A percentile compares a stretch with the other conserved stretches of the same genome.
These are phyloP conservation scores for Cladosporium austrohemisphaericum DNA, from an alignment of 2,329 filamentous ascomycete genomes.

Conservation along the genomic window DNA sequence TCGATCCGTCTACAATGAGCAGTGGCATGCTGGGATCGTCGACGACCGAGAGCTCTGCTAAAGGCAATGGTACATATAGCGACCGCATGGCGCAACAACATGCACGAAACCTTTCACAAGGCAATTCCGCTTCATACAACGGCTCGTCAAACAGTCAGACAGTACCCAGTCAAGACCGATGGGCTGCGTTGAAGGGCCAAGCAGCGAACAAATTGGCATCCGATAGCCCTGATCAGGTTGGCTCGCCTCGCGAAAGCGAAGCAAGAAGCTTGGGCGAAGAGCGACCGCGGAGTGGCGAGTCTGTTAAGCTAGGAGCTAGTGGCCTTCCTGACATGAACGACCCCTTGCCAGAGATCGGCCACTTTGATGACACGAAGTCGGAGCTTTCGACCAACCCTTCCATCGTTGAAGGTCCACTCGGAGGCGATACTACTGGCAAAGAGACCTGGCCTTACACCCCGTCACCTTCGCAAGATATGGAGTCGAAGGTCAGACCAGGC, in stretches of 20 bases:
- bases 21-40: constrained; percentile 26
- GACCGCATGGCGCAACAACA: constrained; percentile 23
- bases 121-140: constrained; percentile 28
- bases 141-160: constrained; percentile 31
- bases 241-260: constrained; percentile 53
- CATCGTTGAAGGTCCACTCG: constrained; percentile 70
- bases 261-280: constrained; percentile 31
- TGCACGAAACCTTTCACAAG: constrained; percentile 24
- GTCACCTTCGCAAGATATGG: constrained; percentile 23
- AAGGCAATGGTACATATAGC: constrained; percentile 20
- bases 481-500: constrained; percentile 15
- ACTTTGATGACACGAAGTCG: constrained; percentile 53
- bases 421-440: constrained; percentile 55
- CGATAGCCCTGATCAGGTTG: constrained; percentile 14
- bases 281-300: constrained; percentile 24
- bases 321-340: constrained; percentile 66
- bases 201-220: constrained; percentile 35
- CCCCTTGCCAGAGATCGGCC: constrained; percentile 74
- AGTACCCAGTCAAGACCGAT: constrained; percentile 31
- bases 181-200: constrained; percentile 39
- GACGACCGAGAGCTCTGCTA: constrained; percentile 7
- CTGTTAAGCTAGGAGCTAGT: constrained; percentile 61
- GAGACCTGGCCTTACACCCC: constrained; percentile 34
- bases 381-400: constrained; percentile 84
- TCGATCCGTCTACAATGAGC: constrained; percentile 75